Evolutionary conservation across 805 yeast species (phyloP), one percentile per base, ranked within the genome.

Genomic region (Saccharomycopsis amapae): DNA sequence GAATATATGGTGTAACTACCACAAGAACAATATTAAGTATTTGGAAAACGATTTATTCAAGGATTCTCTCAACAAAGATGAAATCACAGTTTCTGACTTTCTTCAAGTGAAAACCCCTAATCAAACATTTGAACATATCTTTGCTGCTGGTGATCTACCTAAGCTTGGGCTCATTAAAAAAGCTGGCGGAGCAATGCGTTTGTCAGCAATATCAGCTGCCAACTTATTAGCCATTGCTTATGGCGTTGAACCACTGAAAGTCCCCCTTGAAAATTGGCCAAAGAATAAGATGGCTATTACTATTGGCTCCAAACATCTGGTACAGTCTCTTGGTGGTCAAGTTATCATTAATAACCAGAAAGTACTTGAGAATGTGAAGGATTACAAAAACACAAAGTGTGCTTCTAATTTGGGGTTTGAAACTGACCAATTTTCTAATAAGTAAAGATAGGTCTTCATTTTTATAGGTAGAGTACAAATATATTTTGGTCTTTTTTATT

Each of bases 101-200:
- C 47, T 61, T 31, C 55, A 59, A 32, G 15, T n/a, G 6, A 26
- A 26, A 26, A n/a, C n/a, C n/a, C n/a, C n/a, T n/a, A n/a, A n/a
- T n/a, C n/a, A n/a, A n/a, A n/a, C n/a, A n/a, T 34, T 17, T 18
- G 6, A 15, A 5, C 22, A 68, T 40, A 51, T 67, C 10, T 67
- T 64, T 53, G 66, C 62, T 35, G 52, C 62, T 24, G 72, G 72
- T 19, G 72, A 68, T 49, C 49, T 67, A 26, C 57, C 55, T 10
- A 61, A 64, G 23, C 42, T 62, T 23, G 62, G 62, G n/a, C 62
- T 66, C 33, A 63, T 67, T 46, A 68, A 67, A 53, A 63, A 66
- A 3, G 70, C 71, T 4, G 71, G 71, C 2, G 67, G 64, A 51
- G 72, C 72, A 6, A 33, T 38, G 23, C 51, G 53, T 42, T 52